Evolutionary conservation across 2,329 filamentous ascomycete species (phyloP).

Genomic region (Phialophora verrucosa): DNA sequence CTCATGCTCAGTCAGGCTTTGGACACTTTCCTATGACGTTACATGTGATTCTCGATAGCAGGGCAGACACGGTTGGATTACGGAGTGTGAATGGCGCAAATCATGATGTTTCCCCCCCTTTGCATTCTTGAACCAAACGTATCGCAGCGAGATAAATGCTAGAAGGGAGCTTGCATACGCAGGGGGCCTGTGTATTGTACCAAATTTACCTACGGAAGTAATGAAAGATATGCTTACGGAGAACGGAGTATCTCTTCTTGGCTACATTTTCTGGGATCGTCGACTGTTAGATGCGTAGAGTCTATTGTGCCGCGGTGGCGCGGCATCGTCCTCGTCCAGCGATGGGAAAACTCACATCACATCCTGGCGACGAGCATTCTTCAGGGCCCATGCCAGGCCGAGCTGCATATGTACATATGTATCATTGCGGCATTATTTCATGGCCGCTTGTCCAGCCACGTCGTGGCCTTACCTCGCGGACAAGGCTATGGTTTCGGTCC

Average conservation of each 20-base stretch:
- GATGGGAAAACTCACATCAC: too few species aligned
- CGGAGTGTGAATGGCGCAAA: conserved; percentile 6
- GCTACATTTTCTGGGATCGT: not conserved
- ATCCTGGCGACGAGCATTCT: too few species aligned
- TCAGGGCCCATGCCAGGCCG: too few species aligned
- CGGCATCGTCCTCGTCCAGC: too few species aligned
- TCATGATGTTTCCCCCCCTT: not conserved
- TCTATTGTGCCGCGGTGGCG: too few species aligned
- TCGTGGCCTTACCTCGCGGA: too few species aligned
- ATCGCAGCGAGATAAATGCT: conserved; percentile 3
- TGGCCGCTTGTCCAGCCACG: too few species aligned
- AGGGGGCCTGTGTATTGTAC: conserved; percentile 3
- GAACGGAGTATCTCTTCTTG: not conserved
- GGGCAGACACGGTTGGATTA: not conserved
- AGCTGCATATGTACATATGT: too few species aligned
- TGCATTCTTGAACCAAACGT: not conserved
- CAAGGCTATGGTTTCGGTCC: too few species aligned
- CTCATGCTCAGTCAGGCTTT: not conserved
- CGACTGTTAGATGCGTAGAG: too few species aligned
- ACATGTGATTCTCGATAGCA: conserved; percentile 3
- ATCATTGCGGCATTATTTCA: too few species aligned
- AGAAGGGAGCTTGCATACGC: conserved; percentile 1
- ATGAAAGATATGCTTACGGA: conserved; percentile 1
- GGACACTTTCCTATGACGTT: not conserved
- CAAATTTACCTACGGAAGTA: not conserved